phyloP scores from a whole-genome alignment of 2,329 filamentous ascomycete species.

The Lasiodiplodia hormozganensis region DNA sequence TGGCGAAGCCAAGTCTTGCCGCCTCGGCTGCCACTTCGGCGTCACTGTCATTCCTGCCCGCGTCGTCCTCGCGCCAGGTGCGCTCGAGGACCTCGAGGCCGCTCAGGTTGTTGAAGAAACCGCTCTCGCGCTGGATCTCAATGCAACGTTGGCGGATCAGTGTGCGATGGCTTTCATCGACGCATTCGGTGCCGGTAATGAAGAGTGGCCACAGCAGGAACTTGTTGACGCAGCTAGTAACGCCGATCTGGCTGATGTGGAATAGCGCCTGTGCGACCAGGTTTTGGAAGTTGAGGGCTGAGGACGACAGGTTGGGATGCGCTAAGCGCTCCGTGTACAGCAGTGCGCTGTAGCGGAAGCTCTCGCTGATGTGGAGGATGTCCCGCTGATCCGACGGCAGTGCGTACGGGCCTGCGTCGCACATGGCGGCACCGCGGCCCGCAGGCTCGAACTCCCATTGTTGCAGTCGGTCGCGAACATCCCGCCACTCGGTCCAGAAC shows the following conservation, averaged over 20 bases:
- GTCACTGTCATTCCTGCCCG: conserved; percentile 35
- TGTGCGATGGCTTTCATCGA: conserved; percentile 78
- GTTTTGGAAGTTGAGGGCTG: conserved; percentile 79
- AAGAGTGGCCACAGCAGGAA: conserved; percentile 95
- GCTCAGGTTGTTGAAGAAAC: conserved; percentile 91
- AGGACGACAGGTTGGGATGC: conserved; percentile 74
- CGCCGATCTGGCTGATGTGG: conserved; percentile 80
- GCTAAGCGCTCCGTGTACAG: conserved; percentile 90
- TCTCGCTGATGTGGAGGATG: conserved; percentile 82
- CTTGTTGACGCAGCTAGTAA: conserved; percentile 77
- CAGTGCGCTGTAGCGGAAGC: conserved; percentile 87
- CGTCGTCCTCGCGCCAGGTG: conserved; percentile 72
- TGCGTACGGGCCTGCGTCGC: conserved; percentile 33
- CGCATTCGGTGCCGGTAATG: conserved; percentile 86
- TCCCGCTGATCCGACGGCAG: conserved; percentile 68
- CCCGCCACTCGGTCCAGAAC: conserved; percentile 91
- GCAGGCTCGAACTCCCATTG: conserved; percentile 79
- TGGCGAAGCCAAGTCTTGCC: conserved; percentile 37
- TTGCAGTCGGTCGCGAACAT: conserved; percentile 76
- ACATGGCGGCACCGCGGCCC: conserved; percentile 32
- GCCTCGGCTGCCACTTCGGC: conserved; percentile 31
- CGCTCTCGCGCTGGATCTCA: conserved; percentile 86
- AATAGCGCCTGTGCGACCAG: conserved; percentile 82
- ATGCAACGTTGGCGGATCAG: conserved; percentile 81
- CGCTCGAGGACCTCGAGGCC: conserved; percentile 85